These are phyloP conservation scores for Madurella fahalii DNA, from an alignment of 2,329 filamentous ascomycete genomes.

Conservation along the genomic window DNA sequence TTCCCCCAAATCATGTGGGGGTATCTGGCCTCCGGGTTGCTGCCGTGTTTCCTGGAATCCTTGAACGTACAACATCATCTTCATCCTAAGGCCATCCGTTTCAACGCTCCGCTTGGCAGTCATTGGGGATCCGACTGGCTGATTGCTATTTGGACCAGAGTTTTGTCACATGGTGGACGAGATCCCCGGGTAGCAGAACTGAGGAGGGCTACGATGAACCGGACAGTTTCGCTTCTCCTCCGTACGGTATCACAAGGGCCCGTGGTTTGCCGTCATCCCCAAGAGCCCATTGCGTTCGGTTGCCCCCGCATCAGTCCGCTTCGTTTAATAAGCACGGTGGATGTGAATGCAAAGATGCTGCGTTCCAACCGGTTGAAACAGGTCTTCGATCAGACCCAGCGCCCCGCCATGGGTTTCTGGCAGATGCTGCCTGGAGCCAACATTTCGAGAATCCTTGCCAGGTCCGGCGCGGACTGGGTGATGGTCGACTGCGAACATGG, in stretches of 20 bases:
- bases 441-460: slow-evolving; percentile 55
- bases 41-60: too few species aligned
- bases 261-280: background rate
- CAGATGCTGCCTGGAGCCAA: slow-evolving; percentile 61
- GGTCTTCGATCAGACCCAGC: slow-evolving; percentile 44
- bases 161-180: too few species aligned
- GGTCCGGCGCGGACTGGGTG: slow-evolving; percentile 63
- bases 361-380: slow-evolving; percentile 46
- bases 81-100: too few species aligned
- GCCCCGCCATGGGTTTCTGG: slow-evolving; percentile 55
- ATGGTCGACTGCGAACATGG: slow-evolving; percentile 58
- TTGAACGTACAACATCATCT: too few species aligned
- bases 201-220: slow-evolving; percentile 1
- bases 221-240: background rate
- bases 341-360: slow-evolving; percentile 34
- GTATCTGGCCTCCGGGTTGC: background rate
- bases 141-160: background rate
- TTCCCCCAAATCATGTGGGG: background rate
- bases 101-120: too few species aligned
- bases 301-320: background rate
- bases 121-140: too few species aligned
- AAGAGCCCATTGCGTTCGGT: background rate
- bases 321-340: slow-evolving; percentile 8
- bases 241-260: background rate
- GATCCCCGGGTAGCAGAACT: too few species aligned